phyloP scores from a whole-genome alignment of 345 rosid species.

The Turritis glabra region DNA sequence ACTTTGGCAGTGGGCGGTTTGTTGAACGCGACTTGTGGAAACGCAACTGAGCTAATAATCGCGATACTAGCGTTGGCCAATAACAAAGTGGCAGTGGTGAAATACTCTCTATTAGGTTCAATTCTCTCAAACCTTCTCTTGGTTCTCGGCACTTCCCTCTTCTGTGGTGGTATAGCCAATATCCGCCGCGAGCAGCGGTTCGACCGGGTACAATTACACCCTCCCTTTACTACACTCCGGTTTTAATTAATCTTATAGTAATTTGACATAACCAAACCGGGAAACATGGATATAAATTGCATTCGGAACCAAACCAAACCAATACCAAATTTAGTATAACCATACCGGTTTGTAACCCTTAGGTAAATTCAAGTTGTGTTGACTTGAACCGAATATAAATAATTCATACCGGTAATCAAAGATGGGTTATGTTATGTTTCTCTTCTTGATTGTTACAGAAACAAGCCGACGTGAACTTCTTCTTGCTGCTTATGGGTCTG shows the following conservation, averaged over 20 bases:
- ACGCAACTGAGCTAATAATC: slow-evolving; percentile 88
- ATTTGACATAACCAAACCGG: neutral
- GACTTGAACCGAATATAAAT: neutral
- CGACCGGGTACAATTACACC: slow-evolving; percentile 56
- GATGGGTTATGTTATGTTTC: neutral
- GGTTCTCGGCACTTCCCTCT: slow-evolving; percentile 88
- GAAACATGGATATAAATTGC: neutral
- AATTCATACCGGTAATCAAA: neutral
- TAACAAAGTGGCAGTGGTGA: slow-evolving; percentile 69
- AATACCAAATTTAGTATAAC: neutral
- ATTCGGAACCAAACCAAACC: neutral
- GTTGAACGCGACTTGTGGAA: slow-evolving; percentile 93
- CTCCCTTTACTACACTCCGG: neutral
- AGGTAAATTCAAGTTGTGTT: neutral
- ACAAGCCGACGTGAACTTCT: slow-evolving; percentile 85
- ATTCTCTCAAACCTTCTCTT: slow-evolving; percentile 85
- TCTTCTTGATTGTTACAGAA: slow-evolving; percentile 46
- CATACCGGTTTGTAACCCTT: neutral
- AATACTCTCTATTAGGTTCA: slow-evolving; percentile 86
- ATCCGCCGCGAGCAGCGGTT: slow-evolving; percentile 65
- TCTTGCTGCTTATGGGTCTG: slow-evolving; percentile 67
- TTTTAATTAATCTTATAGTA: neutral
- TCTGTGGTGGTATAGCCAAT: slow-evolving; percentile 88
- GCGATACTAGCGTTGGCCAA: slow-evolving; percentile 71
- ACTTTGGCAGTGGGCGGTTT: slow-evolving; percentile 74